Conservation (phyloP, 192 early-diverging fungal species). For the Backusella australiensis region DNA sequence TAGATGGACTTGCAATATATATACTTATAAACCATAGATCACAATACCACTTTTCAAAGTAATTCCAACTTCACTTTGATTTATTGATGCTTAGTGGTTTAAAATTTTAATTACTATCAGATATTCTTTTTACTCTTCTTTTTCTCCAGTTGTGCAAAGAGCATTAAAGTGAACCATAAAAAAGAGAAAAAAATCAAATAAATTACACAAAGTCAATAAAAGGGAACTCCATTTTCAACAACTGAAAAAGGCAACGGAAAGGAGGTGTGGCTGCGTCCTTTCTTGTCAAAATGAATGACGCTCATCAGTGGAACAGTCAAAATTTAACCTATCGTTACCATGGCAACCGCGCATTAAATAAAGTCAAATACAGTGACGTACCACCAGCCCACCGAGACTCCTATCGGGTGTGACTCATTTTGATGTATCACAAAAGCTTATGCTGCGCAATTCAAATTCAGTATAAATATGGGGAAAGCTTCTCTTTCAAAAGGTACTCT, state of each 20-base stretch:
- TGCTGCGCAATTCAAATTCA: not conserved
- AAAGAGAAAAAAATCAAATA: not conserved
- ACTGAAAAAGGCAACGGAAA: slow-evolving; percentile 5
- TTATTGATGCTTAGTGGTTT: not conserved
- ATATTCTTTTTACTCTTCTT: not conserved
- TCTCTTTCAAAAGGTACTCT: not conserved
- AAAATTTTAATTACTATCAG: not conserved
- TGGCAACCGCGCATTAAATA: not conserved
- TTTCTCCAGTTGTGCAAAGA: not conserved
- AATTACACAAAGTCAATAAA: slow-evolving; percentile 6
- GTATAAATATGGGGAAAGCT: not conserved
- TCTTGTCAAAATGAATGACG: not conserved
- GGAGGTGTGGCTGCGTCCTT: not conserved
- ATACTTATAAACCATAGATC: not conserved
- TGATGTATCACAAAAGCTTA: not conserved
- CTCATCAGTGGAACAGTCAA: not conserved
- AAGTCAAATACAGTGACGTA: not conserved
- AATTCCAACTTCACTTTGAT: not conserved
- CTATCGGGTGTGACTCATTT: not conserved
- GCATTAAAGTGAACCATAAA: not conserved
- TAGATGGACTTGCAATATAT: not conserved
- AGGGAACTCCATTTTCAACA: not conserved
- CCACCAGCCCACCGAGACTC: not conserved
- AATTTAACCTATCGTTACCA: not conserved
- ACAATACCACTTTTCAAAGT: not conserved